Base-by-base conservation (phyloP, 805 yeast genomes). In the Cephaloascus albidus region DNA sequence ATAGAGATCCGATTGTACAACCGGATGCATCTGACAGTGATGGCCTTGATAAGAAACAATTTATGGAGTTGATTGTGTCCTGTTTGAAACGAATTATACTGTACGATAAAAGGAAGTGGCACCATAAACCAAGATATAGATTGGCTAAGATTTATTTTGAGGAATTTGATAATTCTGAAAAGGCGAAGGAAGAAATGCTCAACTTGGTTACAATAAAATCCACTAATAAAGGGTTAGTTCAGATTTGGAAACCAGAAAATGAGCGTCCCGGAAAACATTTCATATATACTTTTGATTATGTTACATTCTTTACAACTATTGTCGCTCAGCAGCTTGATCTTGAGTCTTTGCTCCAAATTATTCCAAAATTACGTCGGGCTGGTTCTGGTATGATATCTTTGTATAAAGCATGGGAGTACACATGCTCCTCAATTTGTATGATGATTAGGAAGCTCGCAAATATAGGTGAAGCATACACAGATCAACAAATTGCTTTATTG, bases 251-350 rank as follows among this genome's bases (percentile, higher is more conserved):
- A 49, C 95, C 97, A 0, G 96, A 88, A 36, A 57, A 69, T 49
- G 98, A 94, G 55, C 61, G 94, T 17, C 93, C 97, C 0, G 99
- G 99, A 0, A 86, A 85, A 48, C 96, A 90, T 58, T 90, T 88
- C 54, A 77, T 76, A 10, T 87, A 83, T 58, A 81, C 82, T 26
- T 72, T 68, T 45, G 76, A 78, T 39, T 90, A 93, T 52, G 73
- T 85, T 18, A 55, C 63, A 36, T 83, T 81, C 51, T 80, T 70
- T 48, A 70, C 83, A 36, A 72, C 72, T 18, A 51, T 89, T 18
- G 56, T 85, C 18, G 61, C 68, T 27, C 57, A 64, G 19, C 64
- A 72, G 6, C 59, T 67, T 8, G 90, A 87, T 48, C 63, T 82
- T 36, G 72, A 71, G 14, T 65, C 78, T 0, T 60, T 93, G 45